Base-by-base conservation (phyloP, 2,329 filamentous ascomycete genomes). In the Neophaeococcomyces aloes region DNA sequence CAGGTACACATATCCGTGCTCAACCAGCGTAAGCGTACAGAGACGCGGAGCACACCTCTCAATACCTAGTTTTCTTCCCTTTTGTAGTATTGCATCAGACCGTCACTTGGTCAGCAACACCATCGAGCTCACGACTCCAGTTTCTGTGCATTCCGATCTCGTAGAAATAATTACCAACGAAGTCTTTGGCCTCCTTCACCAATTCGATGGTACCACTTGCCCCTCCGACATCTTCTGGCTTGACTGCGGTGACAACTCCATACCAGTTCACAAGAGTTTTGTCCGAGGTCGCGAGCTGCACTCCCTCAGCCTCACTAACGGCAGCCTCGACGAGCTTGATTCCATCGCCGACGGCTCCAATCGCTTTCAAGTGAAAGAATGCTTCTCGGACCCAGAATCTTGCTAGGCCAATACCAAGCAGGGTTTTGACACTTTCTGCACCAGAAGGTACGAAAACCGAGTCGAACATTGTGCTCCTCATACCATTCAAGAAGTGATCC, bases 311-410 rank as follows among this genome's bases (percentile, higher is more conserved):
- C 23, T 63, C 62, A 54, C 43, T 66, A 58, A 63, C 45, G 1
- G 62, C 62, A 23, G 70, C 61, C 38, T 69, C 61, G 21, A 89
- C 69, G 31, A 89, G 65, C 2, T 75, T 67, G 0, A 85, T 75
- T 0, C 71, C 84, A 57, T 87, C 83, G 0, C 82, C 84, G 0
- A 80, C 82, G 0, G 80, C 86, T 2, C 78, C 85, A 18, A 91
- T 82, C 2, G 83, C 68, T 68, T 91, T 91, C 39, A 87, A 69
- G 50, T 91, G 85, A 0, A 83, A 84, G 53, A 89, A 91, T 0
- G 84, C 81, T 60, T 91, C 86, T 2, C 81, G 74, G 3, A 89
- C 65, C 76, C 81, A 91, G 65, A 89, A 81, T 1, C 83, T 57
- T 0, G 82, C 82, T 14, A 83, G 79, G 0, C 85, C 84, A 48